Base-by-base conservation (phyloP, 2,329 filamentous ascomycete genomes). In the Corinectria fuckeliana region DNA sequence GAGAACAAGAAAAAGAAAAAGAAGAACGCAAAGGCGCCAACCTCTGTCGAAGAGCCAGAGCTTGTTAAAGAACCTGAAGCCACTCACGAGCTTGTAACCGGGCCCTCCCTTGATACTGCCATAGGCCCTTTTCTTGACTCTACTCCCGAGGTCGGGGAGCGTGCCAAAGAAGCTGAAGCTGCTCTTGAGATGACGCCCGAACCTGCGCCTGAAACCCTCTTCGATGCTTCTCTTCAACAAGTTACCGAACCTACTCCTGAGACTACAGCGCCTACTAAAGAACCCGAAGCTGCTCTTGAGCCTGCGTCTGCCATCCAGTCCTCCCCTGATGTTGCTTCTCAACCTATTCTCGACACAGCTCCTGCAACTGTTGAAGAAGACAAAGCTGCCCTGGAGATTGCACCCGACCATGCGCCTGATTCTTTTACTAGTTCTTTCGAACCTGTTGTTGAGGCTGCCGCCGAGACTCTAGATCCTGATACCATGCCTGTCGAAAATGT, bases 1-100 rank as follows among this genome's bases (percentile, higher is more conserved):
- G 68, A 72, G 55, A 70, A 72, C 42, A 61, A 61, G 58, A 57
- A 61, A 32, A 53, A 57, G 13, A 57, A 61, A 42, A 57, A 57
- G 45, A 61, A 61, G 44, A 34, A 28, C 10, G n/a, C n/a, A n/a
- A 61, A 61, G 38, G 18, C 32, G n/a, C 13, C 14, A 18, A 34
- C 16, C n/a, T 52, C 49, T 14, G 25, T 20, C 8, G 32, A 26
- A 9, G 16, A 48, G 21, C 10, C 16, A 16, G 32, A 30, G 13
- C 30, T 30, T 21, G 18, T 18, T 10, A 26, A 47, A 28, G 41
- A 38, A 34, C 16, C 51, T 16, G 30, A 54, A 18, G n/a, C 45
- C 9, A 9, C 30, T 13, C 49, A 16, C 26, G 49, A 32, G 14
- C 16, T 18, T 25, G 18, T 11, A 14, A 20, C 21, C 6, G 45